These are phyloP conservation scores for Speleostelium caveatum DNA, from an alignment of 78 protist genomes.

Conservation along the genomic window DNA sequence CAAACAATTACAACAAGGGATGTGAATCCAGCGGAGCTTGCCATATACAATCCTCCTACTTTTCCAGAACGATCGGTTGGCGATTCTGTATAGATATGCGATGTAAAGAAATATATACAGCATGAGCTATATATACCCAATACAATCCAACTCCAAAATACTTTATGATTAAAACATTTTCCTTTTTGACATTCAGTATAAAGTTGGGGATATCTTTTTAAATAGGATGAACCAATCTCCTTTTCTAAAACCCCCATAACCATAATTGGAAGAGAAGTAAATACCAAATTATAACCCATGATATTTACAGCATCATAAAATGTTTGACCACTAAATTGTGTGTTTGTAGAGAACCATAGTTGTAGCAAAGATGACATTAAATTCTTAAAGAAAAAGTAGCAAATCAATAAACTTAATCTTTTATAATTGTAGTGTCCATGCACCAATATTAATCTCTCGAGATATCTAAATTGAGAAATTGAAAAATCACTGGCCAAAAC, in stretches of 20 bases:
- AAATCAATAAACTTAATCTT: constrained; percentile 83
- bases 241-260: constrained; percentile 72
- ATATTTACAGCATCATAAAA: constrained; percentile 82
- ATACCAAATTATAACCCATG: constrained; percentile 83
- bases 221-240: constrained; percentile 3
- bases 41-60: constrained; percentile 13
- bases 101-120: neutral
- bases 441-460: constrained; percentile 51
- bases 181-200: constrained; percentile 32
- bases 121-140: constrained; percentile 15
- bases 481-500: constrained; percentile 71
- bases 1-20: constrained; percentile 6
- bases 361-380: constrained; percentile 54
- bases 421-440: constrained; percentile 95
- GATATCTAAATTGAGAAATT: constrained; percentile 65
- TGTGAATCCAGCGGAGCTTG: constrained; percentile 17
- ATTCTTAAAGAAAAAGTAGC: constrained; percentile 89
- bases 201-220: constrained; percentile 8
- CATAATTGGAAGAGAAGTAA: constrained; percentile 89
- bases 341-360: constrained; percentile 74
- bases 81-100: neutral
- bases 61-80: constrained; percentile 1
- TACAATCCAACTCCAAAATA: constrained; percentile 54
- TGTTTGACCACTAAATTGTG: constrained; percentile 84
- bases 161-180: constrained; percentile 43